Evolutionary conservation across 2,329 filamentous ascomycete genomes (phyloP).

Genomic region (Penicillium carneum): DNA sequence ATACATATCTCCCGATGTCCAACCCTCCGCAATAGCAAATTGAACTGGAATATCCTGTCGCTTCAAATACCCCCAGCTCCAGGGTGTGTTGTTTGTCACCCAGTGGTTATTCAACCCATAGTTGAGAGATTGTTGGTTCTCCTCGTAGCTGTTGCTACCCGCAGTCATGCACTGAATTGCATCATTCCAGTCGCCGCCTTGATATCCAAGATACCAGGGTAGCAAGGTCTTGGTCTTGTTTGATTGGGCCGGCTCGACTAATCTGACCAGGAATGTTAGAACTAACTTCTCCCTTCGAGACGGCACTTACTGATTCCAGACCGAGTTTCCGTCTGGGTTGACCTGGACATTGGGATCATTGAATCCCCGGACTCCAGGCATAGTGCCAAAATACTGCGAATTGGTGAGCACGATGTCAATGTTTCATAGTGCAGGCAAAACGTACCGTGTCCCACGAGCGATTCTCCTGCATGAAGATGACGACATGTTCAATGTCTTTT

Average conservation of each 20-base stretch:
- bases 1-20: conserved; percentile 65
- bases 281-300: background rate
- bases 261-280: conserved; percentile 32
- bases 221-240: conserved; percentile 55
- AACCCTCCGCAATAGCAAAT: conserved; percentile 63
- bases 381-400: conserved; percentile 62
- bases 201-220: conserved; percentile 64
- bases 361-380: conserved; percentile 64
- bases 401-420: background rate
- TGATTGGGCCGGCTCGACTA: conserved; percentile 51
- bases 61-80: conserved; percentile 61
- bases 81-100: conserved; percentile 62
- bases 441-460: conserved; percentile 51
- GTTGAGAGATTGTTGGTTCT: conserved; percentile 62
- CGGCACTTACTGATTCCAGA: conserved; percentile 58
- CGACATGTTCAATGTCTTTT: conserved; percentile 63
- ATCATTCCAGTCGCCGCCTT: conserved; percentile 58
- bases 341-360: conserved; percentile 63
- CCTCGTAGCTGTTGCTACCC: conserved; percentile 60
- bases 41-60: conserved; percentile 63
- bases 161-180: conserved; percentile 64
- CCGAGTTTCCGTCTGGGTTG: conserved; percentile 54
- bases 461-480: conserved; percentile 65
- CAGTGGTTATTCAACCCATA: conserved; percentile 61
- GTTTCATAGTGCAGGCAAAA: background rate